Conservation (phyloP, 1,284 basidiomycete genomes). For the Cryptococcus jaspeensis region DNA sequence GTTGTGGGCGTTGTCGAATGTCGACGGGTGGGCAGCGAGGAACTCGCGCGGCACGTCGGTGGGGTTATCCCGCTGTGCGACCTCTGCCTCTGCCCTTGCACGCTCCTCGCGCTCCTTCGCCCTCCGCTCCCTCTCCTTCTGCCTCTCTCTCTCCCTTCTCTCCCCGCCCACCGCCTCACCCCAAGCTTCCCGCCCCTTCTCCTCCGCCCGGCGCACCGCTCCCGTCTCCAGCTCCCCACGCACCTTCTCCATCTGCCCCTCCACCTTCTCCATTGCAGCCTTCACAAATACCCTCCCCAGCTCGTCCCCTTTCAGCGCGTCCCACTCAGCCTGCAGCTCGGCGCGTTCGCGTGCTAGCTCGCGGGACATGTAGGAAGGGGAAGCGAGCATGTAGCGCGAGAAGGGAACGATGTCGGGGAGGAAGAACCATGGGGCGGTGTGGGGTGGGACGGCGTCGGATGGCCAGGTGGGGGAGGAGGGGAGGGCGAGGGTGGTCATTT, state of each 20-base stretch:
- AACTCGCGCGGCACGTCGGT: constrained; percentile 21
- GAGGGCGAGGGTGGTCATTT: constrained; percentile 91
- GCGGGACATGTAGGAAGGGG: constrained; percentile 73
- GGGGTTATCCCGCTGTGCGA: constrained; percentile 5
- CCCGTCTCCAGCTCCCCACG: constrained; percentile 64
- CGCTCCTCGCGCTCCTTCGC: constrained; percentile 34
- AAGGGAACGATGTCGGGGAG: constrained; percentile 86
- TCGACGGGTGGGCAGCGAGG: constrained; percentile 4
- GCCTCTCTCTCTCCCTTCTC: constrained; percentile 51
- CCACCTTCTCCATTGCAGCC: constrained; percentile 71
- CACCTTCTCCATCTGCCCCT: constrained; percentile 74
- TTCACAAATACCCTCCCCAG: constrained; percentile 78
- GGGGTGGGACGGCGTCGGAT: constrained; percentile 82
- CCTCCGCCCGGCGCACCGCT: constrained; percentile 43
- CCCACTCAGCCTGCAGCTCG: constrained; percentile 60
- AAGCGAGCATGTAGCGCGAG: constrained; percentile 94
- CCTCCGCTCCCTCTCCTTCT: constrained; percentile 46
- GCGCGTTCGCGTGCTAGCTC: constrained; percentile 74
- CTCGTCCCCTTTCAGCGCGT: constrained; percentile 65
- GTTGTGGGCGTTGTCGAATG: constrained; percentile 12
- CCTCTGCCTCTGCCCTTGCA: constrained; percentile 3
- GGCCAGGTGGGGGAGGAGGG: constrained; percentile 92
- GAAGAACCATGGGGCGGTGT: constrained; percentile 88
- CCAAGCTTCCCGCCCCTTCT: constrained; percentile 43
- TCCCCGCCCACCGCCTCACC: constrained; percentile 39